Percentiles rank a stretch among this genome's conserved stretches.
phyloP scores from a whole-genome alignment of 257 asterid species.

The Solanum stenotomum region DNA sequence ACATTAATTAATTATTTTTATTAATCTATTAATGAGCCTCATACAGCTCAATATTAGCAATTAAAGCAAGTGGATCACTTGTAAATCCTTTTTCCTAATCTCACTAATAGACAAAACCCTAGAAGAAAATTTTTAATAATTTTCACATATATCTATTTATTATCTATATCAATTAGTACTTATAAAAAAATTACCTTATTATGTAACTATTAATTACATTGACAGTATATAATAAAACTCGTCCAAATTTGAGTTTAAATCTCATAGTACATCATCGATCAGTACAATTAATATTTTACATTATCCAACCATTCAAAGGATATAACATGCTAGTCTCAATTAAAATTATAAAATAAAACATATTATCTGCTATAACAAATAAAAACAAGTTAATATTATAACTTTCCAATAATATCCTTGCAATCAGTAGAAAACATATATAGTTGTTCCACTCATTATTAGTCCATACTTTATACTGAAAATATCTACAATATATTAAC shows the following conservation, averaged over 20 bases:
- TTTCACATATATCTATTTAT: neutral
- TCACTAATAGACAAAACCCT: neutral
- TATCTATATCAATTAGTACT: neutral
- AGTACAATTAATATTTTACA: neutral
- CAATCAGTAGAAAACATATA: neutral
- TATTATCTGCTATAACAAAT: neutral
- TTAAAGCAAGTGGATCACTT: neutral
- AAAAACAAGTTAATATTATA: neutral
- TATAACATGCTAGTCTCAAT: neutral
- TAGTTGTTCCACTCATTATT: neutral
- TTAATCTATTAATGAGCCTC: neutral
- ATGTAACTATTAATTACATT: neutral
- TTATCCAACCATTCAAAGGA: neutral
- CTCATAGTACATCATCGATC: neutral
- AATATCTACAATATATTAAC: neutral
- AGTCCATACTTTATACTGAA: neutral
- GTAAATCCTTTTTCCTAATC: neutral
- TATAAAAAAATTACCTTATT: neutral
- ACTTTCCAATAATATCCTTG: neutral
- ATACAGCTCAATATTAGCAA: neutral
- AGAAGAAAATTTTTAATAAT: neutral
- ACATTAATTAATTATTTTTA: neutral
- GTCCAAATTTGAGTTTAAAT: neutral
- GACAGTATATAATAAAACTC: neutral
- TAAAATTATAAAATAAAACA: neutral